Evolutionary conservation across 1,284 basidiomycete genomes (phyloP).

Genomic region (Fomitopsis betulina): DNA sequence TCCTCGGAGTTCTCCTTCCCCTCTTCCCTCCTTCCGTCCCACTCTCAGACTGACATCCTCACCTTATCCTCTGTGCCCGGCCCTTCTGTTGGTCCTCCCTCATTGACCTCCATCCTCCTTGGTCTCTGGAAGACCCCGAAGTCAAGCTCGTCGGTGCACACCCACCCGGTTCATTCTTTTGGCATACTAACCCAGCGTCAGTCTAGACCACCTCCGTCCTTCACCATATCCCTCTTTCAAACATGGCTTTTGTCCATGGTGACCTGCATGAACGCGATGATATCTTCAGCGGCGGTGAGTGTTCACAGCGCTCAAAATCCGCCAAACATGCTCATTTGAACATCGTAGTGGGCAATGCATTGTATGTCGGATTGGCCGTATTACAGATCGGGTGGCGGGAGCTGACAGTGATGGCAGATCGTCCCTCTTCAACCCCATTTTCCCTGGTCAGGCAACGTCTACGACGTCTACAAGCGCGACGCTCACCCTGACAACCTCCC

Average conservation of each 20-base stretch:
- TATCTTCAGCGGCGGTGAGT: conserved; percentile 8
- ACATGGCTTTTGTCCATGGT: neutral
- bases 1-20: conserved; percentile 18
- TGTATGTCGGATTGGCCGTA: neutral
- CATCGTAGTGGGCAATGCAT: neutral
- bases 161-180: conserved; percentile 1
- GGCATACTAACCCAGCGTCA: neutral
- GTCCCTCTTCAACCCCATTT: neutral
- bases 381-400: too few species aligned
- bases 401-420: neutral
- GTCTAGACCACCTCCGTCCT: conserved; percentile 2
- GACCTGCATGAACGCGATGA: conserved; percentile 2
- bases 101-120: conserved; percentile 3
- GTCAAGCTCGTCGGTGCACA: neutral
- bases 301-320: neutral
- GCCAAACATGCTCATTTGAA: neutral
- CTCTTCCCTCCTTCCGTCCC: conserved; percentile 6
- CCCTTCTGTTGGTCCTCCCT: conserved; percentile 2
- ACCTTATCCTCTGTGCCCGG: neutral
- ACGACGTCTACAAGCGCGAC: neutral
- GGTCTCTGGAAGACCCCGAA: conserved; percentile 12
- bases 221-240: neutral
- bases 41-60: conserved; percentile 4
- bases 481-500: neutral
- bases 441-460: neutral